Evolutionary conservation across 83 land plant species (phyloP), one percentile per base, ranked within the genome.

Genomic region (Diphasiastrum complanatum): DNA sequence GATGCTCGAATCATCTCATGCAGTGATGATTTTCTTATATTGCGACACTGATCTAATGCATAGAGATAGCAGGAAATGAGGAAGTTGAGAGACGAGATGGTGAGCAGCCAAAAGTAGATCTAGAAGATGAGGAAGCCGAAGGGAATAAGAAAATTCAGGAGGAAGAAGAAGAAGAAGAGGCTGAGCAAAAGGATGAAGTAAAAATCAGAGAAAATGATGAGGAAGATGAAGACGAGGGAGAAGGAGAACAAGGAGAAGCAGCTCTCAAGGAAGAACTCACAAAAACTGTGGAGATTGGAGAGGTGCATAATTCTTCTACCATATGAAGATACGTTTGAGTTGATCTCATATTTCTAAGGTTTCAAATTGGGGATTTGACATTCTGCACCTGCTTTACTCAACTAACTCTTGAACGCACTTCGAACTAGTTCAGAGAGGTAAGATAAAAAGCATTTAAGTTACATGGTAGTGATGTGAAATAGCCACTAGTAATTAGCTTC

Each of bases 271-370:
- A 25, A 26, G 25, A 6, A 26, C n/a, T 4, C 24, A 54, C 10
- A 54, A 25, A 32, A 24, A 64, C 61, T 6, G 35, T 64, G 1
- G 66, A 64, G 4, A 14, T 64, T 29, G 61, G 66, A 6, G 66
- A 64, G 58, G 66, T 64, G 34, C n/a, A 2, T 47, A 8, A n/a
- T 30, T 11, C 20, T 40, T 12, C 16, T 19, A 6, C 20, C 2
- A 8, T 49, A 28, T 4, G n/a, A 5, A 20, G 6, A 35, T 38
- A 11, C 14, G 3, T 16, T 35, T 26, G 51, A 20, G 23, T 18
- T 1, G 24, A 6, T 40, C 10, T 43, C n/a, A n/a, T n/a, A n/a
- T n/a, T n/a, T n/a, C n/a, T n/a, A n/a, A n/a, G n/a, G n/a, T n/a
- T n/a, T n/a, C n/a, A n/a, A n/a, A n/a, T n/a, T n/a, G n/a, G n/a